Base-by-base conservation (phyloP, 179 eudicot species). In the Gypsophila paniculata region DNA sequence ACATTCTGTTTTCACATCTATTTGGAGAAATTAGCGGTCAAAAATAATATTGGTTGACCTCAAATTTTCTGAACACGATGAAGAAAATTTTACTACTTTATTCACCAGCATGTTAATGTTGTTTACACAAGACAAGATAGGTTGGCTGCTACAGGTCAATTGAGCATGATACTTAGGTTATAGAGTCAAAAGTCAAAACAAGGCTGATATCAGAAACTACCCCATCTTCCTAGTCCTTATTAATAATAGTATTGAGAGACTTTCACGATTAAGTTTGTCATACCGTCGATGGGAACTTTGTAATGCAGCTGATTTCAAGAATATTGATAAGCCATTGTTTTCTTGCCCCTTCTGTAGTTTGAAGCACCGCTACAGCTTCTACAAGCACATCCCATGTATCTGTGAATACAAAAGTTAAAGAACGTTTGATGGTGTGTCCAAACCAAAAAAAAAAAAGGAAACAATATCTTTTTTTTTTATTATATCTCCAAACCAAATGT, bases 221-320 rank as follows among this genome's bases (percentile, higher is more conserved):
- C 52, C 52, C 15, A 12, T 46, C 10, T 46, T 46, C 5, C 5
- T 39, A 39, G 5, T 39, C 52, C 12, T 46, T 46, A 46, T 46
- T 42, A 58, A 9, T 53, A 53, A 42, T 8, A 10, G 17, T 49
- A 4, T 19, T 58, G 49, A 17, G 15, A 65, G 29, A 23, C 51
- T 18, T 34, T 29, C 39, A 68, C 3, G 42, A 17, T 52, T 69
- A 48, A 29, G 71, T 19, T 46, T n/a, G 62, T 36, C 89, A 34
- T 86, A 94, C 99, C 80, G 93, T 95, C 44, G 90, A 86, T 39
- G 99, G 99, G 81, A 79, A 85, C 59, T 82, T 86, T 52, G 98
- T 88, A 29, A 90, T 84, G 73, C 96, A 92, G 75, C 97, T 85
- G 75, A 95, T 86, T 73, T 92, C 91, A 55, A 90, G 83, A 63